Evolutionary conservation across 73 alveolate species (phyloP).

Genomic region (Durusdinium trenchii): DNA sequence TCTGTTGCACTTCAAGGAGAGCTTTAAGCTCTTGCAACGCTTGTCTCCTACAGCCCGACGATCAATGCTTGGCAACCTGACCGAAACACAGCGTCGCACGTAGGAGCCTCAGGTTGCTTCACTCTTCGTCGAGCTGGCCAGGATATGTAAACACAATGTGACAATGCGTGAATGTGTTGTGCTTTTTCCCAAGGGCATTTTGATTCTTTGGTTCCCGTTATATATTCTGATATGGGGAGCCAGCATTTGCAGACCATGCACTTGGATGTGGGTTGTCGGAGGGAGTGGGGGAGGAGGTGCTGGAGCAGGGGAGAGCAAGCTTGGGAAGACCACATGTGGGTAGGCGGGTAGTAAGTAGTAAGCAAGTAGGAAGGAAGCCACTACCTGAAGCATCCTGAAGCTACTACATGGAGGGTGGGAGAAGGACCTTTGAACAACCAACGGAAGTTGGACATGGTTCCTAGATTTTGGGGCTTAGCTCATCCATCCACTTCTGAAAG

Average conservation of each 20-base stretch:
- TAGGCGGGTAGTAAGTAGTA: too few relatives aligned
- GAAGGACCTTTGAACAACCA: not conserved
- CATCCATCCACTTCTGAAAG: too few relatives aligned
- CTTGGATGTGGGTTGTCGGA: too few relatives aligned
- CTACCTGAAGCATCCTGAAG: too few relatives aligned
- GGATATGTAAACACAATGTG: not conserved
- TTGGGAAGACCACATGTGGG: too few relatives aligned
- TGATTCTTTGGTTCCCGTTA: not conserved
- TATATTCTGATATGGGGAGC: not conserved
- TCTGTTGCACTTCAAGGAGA: not conserved
- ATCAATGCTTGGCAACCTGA: conserved; percentile 1
- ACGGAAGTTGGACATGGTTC: not conserved
- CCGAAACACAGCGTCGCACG: conserved; percentile 48
- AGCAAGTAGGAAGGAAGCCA: too few relatives aligned
- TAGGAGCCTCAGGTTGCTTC: not conserved
- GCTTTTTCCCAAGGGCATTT: not conserved
- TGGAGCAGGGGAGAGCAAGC: too few relatives aligned
- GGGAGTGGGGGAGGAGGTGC: too few relatives aligned
- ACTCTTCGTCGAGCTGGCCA: too few relatives aligned
- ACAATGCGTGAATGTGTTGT: not conserved
- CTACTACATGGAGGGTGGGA: not conserved
- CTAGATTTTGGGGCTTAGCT: not conserved
- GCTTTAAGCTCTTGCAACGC: conserved; percentile 8
- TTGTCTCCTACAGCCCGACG: conserved; percentile 20
- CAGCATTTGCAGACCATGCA: too few relatives aligned